phyloP scores from a whole-genome alignment of 2,329 filamentous ascomycete genomes.

The Colletotrichum spaethianum region DNA sequence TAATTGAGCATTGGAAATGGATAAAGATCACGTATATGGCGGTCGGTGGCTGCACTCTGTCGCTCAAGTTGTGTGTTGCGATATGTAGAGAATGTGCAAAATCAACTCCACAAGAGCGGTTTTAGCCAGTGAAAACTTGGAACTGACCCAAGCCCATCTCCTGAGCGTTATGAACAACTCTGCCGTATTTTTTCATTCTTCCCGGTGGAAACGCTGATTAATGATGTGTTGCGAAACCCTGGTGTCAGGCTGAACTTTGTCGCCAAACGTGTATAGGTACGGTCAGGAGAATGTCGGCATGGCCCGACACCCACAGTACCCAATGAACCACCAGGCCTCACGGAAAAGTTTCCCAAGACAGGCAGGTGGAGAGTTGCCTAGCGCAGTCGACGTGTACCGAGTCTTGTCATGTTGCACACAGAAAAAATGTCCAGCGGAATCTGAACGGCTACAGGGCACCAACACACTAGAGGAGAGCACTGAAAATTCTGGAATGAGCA shows the following conservation, averaged over 20 bases:
- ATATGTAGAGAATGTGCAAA: no score
- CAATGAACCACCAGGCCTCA: constrained; percentile 7
- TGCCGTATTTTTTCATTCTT: no score
- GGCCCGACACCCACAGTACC: neutral
- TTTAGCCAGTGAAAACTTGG: no score
- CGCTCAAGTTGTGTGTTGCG: no score
- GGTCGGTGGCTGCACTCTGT: no score
- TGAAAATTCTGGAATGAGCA: neutral
- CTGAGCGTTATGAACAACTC: no score
- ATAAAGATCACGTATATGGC: no score
- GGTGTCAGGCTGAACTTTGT: neutral
- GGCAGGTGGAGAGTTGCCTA: constrained; percentile 15
- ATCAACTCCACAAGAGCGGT: no score
- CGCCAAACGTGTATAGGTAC: neutral
- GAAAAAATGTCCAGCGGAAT: neutral
- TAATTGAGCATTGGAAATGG: no score
- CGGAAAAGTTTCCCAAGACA: neutral
- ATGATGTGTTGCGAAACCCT: neutral
- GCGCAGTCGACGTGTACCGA: neutral
- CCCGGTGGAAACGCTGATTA: neutral
- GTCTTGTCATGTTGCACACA: neutral
- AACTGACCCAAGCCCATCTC: no score
- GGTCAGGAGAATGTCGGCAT: neutral
- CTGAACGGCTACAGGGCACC: neutral
- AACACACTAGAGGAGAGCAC: neutral